Conservation (phyloP, 2,329 filamentous ascomycete species). For the Talaromyces sp. region DNA sequence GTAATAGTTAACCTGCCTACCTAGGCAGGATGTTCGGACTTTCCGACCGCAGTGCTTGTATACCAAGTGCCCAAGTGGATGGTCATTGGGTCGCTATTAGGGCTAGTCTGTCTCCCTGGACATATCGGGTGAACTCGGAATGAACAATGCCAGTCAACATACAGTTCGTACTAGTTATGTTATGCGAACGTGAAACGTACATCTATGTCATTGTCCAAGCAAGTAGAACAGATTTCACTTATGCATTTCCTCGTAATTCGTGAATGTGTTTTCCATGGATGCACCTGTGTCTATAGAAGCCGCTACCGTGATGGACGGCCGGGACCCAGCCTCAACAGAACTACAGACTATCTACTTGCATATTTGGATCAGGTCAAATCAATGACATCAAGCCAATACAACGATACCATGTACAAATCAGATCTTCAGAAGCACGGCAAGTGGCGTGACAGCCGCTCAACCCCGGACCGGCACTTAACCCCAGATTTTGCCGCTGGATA, state of each 20-base stretch:
- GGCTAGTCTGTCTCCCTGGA: neutral
- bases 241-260: neutral
- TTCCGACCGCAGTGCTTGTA: neutral
- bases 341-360: neutral
- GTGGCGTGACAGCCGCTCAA: neutral
- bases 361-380: neutral
- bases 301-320: neutral
- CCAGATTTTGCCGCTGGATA: neutral
- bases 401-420: too few species aligned
- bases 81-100: neutral
- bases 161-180: neutral
- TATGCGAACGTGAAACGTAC: neutral
- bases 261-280: neutral
- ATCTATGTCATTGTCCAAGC: too few species aligned
- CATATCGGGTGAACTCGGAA: constrained; percentile 2
- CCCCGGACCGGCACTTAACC: neutral
- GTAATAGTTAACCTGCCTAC: neutral
- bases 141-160: neutral
- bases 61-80: neutral
- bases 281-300: neutral
- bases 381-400: neutral
- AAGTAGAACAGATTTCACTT: too few species aligned
- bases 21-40: neutral
- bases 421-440: neutral
- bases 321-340: neutral